These are phyloP conservation scores for Lactarius quietus DNA, from an alignment of 768 basidiomycete species.

Conservation along the genomic window DNA sequence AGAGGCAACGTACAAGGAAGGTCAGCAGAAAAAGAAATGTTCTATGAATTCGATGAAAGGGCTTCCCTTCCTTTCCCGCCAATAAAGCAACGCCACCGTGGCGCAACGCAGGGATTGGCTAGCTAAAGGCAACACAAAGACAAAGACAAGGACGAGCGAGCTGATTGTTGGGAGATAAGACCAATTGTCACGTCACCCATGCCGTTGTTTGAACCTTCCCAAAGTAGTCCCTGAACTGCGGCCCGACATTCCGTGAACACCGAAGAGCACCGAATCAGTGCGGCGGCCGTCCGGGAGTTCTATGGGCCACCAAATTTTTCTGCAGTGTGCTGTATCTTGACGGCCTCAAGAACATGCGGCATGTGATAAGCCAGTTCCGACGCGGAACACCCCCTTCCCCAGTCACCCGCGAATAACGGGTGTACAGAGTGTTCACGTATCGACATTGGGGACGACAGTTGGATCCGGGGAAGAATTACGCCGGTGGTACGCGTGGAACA, in stretches of 20 bases:
- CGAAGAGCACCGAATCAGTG: too few species aligned
- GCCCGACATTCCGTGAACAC: background rate
- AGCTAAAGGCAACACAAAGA: background rate
- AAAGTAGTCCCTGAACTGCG: background rate
- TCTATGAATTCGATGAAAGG: conserved; percentile 5
- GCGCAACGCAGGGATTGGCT: background rate
- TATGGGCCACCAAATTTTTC: background rate
- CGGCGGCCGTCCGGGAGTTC: too few species aligned
- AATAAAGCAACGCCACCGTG: background rate
- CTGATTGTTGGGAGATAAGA: background rate
- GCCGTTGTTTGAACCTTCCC: background rate
- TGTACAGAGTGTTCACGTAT: background rate
- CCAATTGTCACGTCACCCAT: too few species aligned
- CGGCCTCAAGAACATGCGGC: background rate
- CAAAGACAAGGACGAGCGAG: background rate
- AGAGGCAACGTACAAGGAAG: conserved; percentile 3
- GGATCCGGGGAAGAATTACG: background rate
- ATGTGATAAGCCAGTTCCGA: background rate
- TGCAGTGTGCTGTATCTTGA: background rate
- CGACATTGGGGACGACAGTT: background rate
- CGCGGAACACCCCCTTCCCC: background rate
- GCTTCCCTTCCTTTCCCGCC: background rate
- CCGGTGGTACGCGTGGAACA: background rate
- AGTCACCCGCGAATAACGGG: background rate
- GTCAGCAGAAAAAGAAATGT: background rate